Conservation (phyloP, 2,329 filamentous ascomycete species). For the Beauveria rudraprayagi region DNA sequence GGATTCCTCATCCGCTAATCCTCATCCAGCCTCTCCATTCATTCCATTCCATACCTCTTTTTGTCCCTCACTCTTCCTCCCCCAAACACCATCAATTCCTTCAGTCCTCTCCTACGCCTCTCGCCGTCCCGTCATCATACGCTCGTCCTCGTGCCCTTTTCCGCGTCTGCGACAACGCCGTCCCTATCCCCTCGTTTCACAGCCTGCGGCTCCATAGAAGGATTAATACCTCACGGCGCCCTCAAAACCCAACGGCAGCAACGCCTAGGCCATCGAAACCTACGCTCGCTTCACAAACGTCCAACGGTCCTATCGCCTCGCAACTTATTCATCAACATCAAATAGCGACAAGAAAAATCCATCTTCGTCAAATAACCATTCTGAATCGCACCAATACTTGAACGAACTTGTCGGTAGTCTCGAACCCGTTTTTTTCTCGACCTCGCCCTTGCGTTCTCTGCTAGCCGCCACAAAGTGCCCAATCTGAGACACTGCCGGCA, state of each 20-base stretch:
- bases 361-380: background rate
- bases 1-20: slow-evolving; percentile 8
- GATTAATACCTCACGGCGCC: slow-evolving; percentile 1
- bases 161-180: background rate
- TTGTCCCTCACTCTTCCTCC: background rate
- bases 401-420: background rate
- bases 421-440: background rate
- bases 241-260: background rate
- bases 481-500: slow-evolving; percentile 7
- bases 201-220: background rate
- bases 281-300: background rate
- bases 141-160: background rate
- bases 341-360: background rate
- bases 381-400: background rate
- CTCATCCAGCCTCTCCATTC: background rate
- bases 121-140: background rate
- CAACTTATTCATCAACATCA: background rate
- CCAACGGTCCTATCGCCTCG: background rate
- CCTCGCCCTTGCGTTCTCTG: background rate
- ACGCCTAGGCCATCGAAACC: background rate
- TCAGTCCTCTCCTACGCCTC: background rate
- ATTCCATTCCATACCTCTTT: background rate
- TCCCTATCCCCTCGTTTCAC: background rate
- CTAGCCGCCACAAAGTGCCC: background rate
- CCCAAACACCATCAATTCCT: background rate